Base-by-base conservation (phyloP, 2,329 filamentous ascomycete species). In the Paraphoma chrysanthemicola region DNA sequence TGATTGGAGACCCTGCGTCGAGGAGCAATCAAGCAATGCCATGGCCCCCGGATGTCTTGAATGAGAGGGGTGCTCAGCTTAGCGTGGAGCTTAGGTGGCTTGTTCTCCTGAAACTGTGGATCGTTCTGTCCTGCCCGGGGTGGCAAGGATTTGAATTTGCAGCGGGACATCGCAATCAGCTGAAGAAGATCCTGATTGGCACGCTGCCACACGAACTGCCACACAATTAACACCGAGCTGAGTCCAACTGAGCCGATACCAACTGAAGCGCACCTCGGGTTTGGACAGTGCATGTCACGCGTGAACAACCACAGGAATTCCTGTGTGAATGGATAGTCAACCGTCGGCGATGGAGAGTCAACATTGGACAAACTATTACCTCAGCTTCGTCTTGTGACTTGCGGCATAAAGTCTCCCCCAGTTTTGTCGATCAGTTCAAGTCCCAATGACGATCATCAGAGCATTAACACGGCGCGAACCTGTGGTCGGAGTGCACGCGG, bases 11-110 rank as follows among this genome's bases (percentile, higher is more conserved):
- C 18, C 18, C 18, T 11, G 6, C 11, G 17, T 9, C 30, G 14
- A 28, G 12, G 31, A 45, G 23, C 36, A 31, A 55, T 50, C 60
- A 70, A 70, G 64, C 63, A 69, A 65, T 46, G 67, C 69, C 68
- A 71, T 68, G 66, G 45, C 57, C 52, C 50, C 44, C n/a, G 33
- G n/a, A 56, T 50, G 43, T 56, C 56, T 56, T 60, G 57, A 53
- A 29, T 59, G 41, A 59, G 36, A 28, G 51, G 47, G 46, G 8
- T 44, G 44, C 55, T 53, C 54, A 46, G 47, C 66, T 64, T 70
- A 58, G 67, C 60, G 39, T 44, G 41, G 53, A 64, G 63, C 66
- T 68, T 70, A 53, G 49, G 49, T 16, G 48, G 55, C 54, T 63
- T 63, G 58, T 53, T 54, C 64, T 56, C 65, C 65, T 64, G 58